Percentiles rank a stretch among this genome's conserved stretches.
Conservation (phyloP, 2,329 filamentous ascomycete genomes). For the Sordariomycetes sp. region DNA sequence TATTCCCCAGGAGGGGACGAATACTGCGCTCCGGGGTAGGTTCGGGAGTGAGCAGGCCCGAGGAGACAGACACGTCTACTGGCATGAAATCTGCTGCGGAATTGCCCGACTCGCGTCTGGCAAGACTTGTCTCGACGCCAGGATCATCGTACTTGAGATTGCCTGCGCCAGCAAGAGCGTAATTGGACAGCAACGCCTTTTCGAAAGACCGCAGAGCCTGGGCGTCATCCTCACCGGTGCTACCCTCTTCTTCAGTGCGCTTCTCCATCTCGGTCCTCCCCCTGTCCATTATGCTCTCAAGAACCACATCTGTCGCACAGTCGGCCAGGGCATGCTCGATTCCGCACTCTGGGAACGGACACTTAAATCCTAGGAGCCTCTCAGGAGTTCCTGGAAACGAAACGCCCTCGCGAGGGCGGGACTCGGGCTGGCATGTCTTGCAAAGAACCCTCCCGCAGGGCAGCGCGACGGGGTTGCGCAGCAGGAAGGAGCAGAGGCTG, state of each 20-base stretch:
- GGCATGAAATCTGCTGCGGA: neutral
- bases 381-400: slow-evolving; percentile 61
- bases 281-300: slow-evolving; percentile 56
- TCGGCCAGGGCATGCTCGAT: slow-evolving; percentile 65
- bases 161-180: neutral
- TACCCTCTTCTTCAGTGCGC: slow-evolving; percentile 15
- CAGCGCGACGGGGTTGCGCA: slow-evolving; percentile 57
- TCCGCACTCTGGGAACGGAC: slow-evolving; percentile 53
- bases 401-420: slow-evolving; percentile 53
- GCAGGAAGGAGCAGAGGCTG: slow-evolving; percentile 53
- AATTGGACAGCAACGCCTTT: neutral
- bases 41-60: neutral
- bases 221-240: neutral
- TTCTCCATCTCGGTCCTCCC: slow-evolving; percentile 38
- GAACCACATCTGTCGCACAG: slow-evolving; percentile 62
- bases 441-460: slow-evolving; percentile 76
- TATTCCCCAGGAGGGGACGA: slow-evolving; percentile 15
- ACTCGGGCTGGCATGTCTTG: slow-evolving; percentile 56
- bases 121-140: slow-evolving; percentile 1
- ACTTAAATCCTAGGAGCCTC: slow-evolving; percentile 58
- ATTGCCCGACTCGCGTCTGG: neutral
- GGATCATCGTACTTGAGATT: neutral
- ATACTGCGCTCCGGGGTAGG: neutral
- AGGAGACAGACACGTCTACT: neutral
- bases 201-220: neutral